These are phyloP conservation scores for Aspergillus piperis DNA, from an alignment of 2,329 filamentous ascomycete genomes.

Conservation along the genomic window DNA sequence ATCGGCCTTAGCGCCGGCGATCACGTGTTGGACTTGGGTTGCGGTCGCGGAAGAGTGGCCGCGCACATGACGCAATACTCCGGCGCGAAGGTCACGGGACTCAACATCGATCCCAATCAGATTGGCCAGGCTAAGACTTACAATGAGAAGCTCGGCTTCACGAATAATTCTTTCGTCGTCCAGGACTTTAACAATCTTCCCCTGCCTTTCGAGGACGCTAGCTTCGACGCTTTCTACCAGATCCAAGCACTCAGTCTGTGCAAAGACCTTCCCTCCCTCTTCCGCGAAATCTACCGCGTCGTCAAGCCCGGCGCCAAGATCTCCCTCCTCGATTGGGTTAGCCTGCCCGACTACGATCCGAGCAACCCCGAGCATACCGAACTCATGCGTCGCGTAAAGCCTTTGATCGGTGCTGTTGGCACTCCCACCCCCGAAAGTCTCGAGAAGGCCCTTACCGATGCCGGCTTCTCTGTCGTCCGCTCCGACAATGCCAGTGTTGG, in stretches of 20 bases:
- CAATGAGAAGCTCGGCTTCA: slow-evolving; percentile 47
- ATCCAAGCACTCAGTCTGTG: slow-evolving; percentile 60
- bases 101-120: slow-evolving; percentile 59
- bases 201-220: slow-evolving; percentile 52
- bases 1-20: slow-evolving; percentile 50
- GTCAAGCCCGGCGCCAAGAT: slow-evolving; percentile 55
- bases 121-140: slow-evolving; percentile 50
- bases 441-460: slow-evolving; percentile 48
- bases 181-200: slow-evolving; percentile 57
- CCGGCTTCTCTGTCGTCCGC: slow-evolving; percentile 51
- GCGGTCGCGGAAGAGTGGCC: slow-evolving; percentile 56
- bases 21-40: slow-evolving; percentile 55
- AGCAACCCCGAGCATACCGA: slow-evolving; percentile 50
- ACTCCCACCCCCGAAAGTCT: slow-evolving; percentile 54
- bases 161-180: slow-evolving; percentile 49
- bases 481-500: slow-evolving; percentile 57
- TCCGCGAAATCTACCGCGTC: slow-evolving; percentile 53
- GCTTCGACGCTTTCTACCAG: slow-evolving; percentile 58
- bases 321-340: slow-evolving; percentile 57
- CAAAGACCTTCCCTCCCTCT: slow-evolving; percentile 51
- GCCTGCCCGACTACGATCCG: slow-evolving; percentile 53
- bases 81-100: slow-evolving; percentile 52
- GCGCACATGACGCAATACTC: slow-evolving; percentile 55
- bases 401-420: slow-evolving; percentile 57
- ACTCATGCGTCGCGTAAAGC: slow-evolving; percentile 58